phyloP scores from a whole-genome alignment of 2,329 filamentous ascomycete genomes.

The Huntiella abstrusa region DNA sequence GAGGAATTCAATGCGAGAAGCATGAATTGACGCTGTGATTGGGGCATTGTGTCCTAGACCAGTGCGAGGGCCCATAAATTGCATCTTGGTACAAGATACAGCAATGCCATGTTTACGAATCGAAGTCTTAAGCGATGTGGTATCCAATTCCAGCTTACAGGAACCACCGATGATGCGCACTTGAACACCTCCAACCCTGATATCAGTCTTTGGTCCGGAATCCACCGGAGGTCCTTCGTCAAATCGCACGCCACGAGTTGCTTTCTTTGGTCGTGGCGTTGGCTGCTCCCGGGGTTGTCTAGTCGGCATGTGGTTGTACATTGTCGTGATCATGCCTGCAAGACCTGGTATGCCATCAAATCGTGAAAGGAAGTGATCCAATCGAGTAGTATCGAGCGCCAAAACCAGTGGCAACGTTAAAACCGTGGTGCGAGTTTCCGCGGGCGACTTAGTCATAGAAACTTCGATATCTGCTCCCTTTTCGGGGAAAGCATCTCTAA shows the following conservation, averaged over 20 bases:
- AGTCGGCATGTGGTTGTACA: conserved; percentile 3
- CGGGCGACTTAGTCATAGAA: conserved; percentile 27
- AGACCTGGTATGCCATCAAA: conserved; percentile 87
- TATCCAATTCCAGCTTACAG: conserved; percentile 55
- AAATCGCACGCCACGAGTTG: conserved; percentile 34
- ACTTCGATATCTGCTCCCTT: conserved; percentile 39
- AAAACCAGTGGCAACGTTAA: conserved; percentile 61
- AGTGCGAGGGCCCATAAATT: conserved; percentile 46
- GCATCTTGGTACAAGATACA: conserved; percentile 23
- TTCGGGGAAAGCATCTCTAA: conserved; percentile 37
- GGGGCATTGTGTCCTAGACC: conserved; percentile 33
- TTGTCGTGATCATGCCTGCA: conserved; percentile 43
- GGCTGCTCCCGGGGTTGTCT: conserved; percentile 12
- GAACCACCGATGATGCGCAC: conserved; percentile 60
- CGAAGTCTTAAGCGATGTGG: conserved; percentile 66
- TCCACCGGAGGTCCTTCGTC: conserved; percentile 33
- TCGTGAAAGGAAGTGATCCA: conserved; percentile 75
- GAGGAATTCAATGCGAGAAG: conserved; percentile 55
- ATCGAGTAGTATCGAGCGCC: conserved; percentile 54
- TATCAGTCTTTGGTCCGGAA: conserved; percentile 43
- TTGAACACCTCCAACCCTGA: conserved; percentile 58
- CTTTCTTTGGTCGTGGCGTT: conserved; percentile 24
- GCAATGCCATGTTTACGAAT: conserved; percentile 55
- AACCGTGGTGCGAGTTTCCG: conserved; percentile 38
- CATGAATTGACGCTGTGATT: conserved; percentile 41